phyloP scores from a whole-genome alignment of 345 rosid genomes.

The Hibiscus tridactylites region DNA sequence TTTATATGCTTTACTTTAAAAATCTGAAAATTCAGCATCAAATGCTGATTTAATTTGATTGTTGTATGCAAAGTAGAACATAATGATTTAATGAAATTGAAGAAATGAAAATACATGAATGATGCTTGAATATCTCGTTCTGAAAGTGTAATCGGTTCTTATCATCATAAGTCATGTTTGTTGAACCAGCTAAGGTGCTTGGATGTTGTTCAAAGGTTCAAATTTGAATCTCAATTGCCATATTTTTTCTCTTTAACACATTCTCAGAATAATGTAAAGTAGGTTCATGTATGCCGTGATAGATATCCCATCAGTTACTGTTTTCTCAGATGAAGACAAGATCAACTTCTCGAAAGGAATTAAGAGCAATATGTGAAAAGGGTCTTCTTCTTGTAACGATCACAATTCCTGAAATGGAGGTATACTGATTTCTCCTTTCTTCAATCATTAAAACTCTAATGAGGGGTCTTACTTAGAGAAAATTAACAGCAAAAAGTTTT shows the following conservation, averaged over 20 bases:
- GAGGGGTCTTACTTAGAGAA: not conserved
- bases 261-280: not conserved
- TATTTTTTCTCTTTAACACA: not conserved
- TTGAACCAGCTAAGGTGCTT: not conserved
- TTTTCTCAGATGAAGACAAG: slow-evolving; percentile 47
- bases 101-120: not conserved
- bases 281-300: too few relatives aligned
- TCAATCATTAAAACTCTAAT: slow-evolving; percentile 5
- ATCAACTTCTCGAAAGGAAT: slow-evolving; percentile 41
- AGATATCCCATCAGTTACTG: not conserved
- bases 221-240: slow-evolving; percentile 1
- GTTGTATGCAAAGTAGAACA: not conserved
- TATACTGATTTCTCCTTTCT: slow-evolving; percentile 15
- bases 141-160: not conserved
- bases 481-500: not conserved
- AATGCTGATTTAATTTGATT: slow-evolving; percentile 7
- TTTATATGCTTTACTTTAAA: slow-evolving; percentile 7
- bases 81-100: not conserved
- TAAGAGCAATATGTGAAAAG: slow-evolving; percentile 82
- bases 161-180: not conserved
- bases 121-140: not conserved
- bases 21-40: not conserved
- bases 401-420: slow-evolving; percentile 99
- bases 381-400: slow-evolving; percentile 91
- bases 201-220: not conserved